A percentile compares a stretch with the other conserved stretches of the same genome.
Evolutionary conservation across 2,329 filamentous ascomycete species (phyloP).

Genomic region (Stachybotrys chlorohalonatus): DNA sequence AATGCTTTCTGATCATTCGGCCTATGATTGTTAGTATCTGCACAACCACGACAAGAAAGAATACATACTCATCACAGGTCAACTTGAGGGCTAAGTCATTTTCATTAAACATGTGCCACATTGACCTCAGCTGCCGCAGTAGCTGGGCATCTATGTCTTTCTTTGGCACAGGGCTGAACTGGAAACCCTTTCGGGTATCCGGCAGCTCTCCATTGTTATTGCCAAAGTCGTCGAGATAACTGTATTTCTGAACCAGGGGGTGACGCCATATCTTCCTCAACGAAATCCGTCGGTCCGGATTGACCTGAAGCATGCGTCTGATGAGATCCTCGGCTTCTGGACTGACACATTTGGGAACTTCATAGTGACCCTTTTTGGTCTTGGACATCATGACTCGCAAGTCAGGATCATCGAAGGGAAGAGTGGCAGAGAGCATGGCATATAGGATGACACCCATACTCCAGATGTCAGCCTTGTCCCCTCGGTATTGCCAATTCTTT

Average conservation of each 20-base stretch:
- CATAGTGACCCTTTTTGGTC: conserved; percentile 50
- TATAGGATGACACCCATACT: conserved; percentile 86
- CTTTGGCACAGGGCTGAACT: conserved; percentile 46
- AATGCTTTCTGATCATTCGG: conserved; percentile 89
- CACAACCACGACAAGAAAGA: background rate
- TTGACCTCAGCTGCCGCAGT: conserved; percentile 73
- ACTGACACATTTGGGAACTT: conserved; percentile 54
- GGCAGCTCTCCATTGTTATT: conserved; percentile 43
- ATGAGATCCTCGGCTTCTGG: conserved; percentile 70
- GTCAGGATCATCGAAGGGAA: conserved; percentile 71
- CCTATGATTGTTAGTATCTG: conserved; percentile 32
- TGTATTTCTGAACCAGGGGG: conserved; percentile 76
- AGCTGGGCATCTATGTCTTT: conserved; percentile 74
- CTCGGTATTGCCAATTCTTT: conserved; percentile 66
- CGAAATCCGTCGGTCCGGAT: conserved; percentile 70
- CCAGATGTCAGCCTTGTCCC: conserved; percentile 87
- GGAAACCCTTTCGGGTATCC: conserved; percentile 51
- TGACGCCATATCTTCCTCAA: conserved; percentile 81
- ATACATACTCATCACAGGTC: conserved; percentile 51
- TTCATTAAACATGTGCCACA: conserved; percentile 83
- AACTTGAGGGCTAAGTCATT: conserved; percentile 62
- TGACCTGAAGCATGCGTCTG: conserved; percentile 64
- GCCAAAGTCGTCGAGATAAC: conserved; percentile 61
- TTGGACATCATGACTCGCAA: conserved; percentile 52
- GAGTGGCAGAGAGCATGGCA: conserved; percentile 71